Evolutionary conservation across 2,329 filamentous ascomycete genomes (phyloP), one percentile per base, ranked within the genome.

Genomic region (Cytospora schulzeri): DNA sequence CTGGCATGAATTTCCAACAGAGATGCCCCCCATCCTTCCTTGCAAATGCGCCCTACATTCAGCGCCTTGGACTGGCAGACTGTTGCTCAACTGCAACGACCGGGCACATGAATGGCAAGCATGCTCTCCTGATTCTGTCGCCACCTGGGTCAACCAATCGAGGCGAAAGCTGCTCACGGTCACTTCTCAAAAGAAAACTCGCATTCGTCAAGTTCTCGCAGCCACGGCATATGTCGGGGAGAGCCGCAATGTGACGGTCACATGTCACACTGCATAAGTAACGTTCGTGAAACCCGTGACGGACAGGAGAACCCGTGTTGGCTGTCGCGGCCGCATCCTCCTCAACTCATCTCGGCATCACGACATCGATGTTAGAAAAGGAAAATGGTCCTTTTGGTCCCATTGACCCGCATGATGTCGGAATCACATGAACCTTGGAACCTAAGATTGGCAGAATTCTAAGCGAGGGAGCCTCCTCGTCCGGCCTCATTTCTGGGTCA

Each of bases 251-350:
- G 19, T 38, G 38, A 5, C 59, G 51, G 22, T 53, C 35, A 55
- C 59, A 31, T 35, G 33, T 61, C 51, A 61, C 59, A 50, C 26
- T 55, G 59, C 59, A 61, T 55, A 19, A 17, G 22, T 41, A 22
- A 48, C 45, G n/a, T 26, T 26, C 28, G n/a, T 26, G 28, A 19
- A 26, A 50, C 24, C 29, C 29, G 8, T 33, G n/a, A 19, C 57
- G n/a, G 57, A 59, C 26, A 14, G 19, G 35, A 17, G 7, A 17
- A 26, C 24, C 45, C 22, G 17, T 29, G 29, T 45, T 53, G 50
- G 50, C 24, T 28, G 38, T 15, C 22, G 17, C 15, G 33, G 19
- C 51, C 38, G 51, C 51, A 15, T 48, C n/a, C n/a, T 28, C 15
- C n/a, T 28, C 15, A 22, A 22, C 28, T 26, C 52, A 41, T 15